phyloP scores from a whole-genome alignment of 352 stramenopile species.

The Pseudoperonospora humuli region DNA sequence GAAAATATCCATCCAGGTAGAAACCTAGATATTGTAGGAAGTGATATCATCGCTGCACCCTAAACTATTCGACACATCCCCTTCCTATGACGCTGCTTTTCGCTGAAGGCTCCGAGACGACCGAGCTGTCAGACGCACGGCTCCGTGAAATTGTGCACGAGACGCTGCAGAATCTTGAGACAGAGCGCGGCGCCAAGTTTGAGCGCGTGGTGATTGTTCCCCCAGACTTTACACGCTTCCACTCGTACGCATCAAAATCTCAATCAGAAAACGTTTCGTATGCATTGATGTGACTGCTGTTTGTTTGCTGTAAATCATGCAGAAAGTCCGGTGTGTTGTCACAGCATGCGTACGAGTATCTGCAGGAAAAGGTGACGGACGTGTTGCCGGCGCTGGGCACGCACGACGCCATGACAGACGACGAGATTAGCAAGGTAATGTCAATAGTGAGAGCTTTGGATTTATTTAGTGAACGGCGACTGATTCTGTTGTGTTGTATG shows the following conservation, averaged over 20 bases:
- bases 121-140: constrained; percentile 48
- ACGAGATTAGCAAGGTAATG: constrained; percentile 81
- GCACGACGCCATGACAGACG: constrained; percentile 92
- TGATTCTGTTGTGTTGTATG: neutral
- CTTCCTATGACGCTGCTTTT: constrained; percentile 64
- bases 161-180: constrained; percentile 62
- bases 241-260: constrained; percentile 80
- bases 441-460: neutral
- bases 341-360: constrained; percentile 90
- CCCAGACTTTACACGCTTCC: constrained; percentile 95
- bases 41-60: too few relatives aligned
- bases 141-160: constrained; percentile 57
- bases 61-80: too few relatives aligned
- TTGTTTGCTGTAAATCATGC: constrained; percentile 2
- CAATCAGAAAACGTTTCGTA: neutral
- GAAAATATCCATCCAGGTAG: too few relatives aligned
- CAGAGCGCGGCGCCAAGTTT: constrained; percentile 36
- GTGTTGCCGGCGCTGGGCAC: constrained; percentile 93
- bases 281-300: constrained; percentile 1
- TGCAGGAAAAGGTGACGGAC: constrained; percentile 76
- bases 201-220: constrained; percentile 87
- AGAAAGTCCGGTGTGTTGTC: constrained; percentile 90
- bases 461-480: neutral
- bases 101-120: constrained; percentile 59
- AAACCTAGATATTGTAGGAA: too few relatives aligned